Base-by-base conservation (phyloP, 345 rosid genomes). In the Gossypium rotundifolium region DNA sequence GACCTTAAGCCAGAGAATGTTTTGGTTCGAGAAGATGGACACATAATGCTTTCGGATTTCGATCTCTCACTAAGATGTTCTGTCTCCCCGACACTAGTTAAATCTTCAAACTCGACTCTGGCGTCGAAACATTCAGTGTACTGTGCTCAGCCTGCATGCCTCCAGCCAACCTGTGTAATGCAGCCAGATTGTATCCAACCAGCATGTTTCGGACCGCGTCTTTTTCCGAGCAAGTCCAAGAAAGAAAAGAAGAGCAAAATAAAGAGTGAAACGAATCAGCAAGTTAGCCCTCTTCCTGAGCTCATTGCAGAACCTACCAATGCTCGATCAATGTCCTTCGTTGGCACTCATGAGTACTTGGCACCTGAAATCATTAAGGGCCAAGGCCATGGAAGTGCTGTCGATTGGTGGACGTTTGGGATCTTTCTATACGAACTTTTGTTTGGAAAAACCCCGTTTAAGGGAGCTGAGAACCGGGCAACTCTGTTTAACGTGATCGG, bases 341-440 rank as follows among this genome's bases (percentile, higher is more conserved):
- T 93, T 1, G 98, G 98, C 4, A 91, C 94, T 64, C 97, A 92
- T 23, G 96, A 92, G 83, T 92, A 92, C 83, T 77, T 92, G 76
- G 97, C 97, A 7, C 97, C 97, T 22, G 97, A 92, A 78, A 88
- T 90, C 64, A 87, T 92, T 76, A 90, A 87, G 74, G 93, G 98
- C 45, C 91, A 93, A 81, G 98, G 98, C 53, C 98, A 91, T 4
- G 97, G 94, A 33, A 88, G 94, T 69, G 97, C 97, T 9, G 97
- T 91, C 3, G 98, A 93, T 73, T 93, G 98, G 98, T 93, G 97
- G 98, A 91, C 94, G 0, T 89, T 89, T 33, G 98, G 98, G 80
- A 85, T 91, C 14, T 91, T 93, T 74, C 89, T 93, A 0, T 88
- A 91, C 42, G 98, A 93, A 84, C 97, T 93, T 75, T 61, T 93